Conservation (phyloP, 495 filamentous ascomycete species). For the Talaromyces thailandensis region DNA sequence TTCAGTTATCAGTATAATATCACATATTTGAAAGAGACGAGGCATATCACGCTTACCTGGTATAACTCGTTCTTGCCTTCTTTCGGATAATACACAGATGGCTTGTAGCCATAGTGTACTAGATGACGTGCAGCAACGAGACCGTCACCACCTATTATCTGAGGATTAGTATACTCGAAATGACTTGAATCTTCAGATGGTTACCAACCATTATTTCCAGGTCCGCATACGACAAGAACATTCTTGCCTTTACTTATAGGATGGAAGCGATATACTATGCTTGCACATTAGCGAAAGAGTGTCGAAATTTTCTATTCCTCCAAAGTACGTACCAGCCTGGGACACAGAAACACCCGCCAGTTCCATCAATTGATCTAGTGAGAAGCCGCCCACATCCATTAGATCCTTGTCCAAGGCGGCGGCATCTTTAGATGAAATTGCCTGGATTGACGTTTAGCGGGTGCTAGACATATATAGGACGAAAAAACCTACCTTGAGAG, state of each 20-base stretch:
- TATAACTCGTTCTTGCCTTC: constrained; percentile 84
- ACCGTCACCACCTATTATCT: constrained; percentile 70
- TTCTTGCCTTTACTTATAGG: constrained; percentile 62
- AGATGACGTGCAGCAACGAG: constrained; percentile 92
- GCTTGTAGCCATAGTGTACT: constrained; percentile 86
- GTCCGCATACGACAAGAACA: constrained; percentile 83
- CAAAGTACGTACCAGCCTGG: constrained; percentile 58
- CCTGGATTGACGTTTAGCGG: constrained; percentile 37
- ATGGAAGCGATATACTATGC: constrained; percentile 71
- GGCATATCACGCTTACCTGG: constrained; percentile 37
- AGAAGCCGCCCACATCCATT: constrained; percentile 88
- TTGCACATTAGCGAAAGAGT: background rate
- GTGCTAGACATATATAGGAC: background rate
- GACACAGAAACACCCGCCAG: constrained; percentile 88
- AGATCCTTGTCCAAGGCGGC: constrained; percentile 85
- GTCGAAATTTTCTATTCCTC: background rate
- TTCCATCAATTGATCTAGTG: constrained; percentile 96
- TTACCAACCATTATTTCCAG: constrained; percentile 80
- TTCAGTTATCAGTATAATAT: background rate
- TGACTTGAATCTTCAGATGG: background rate
- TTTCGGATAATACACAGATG: constrained; percentile 89
- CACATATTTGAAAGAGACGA: background rate
- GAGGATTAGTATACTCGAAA: background rate
- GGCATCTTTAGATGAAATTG: constrained; percentile 78
- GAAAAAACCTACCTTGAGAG: constrained; percentile 4